Conservation (phyloP, 306 rosid species). For the Dryas alaskensis region DNA sequence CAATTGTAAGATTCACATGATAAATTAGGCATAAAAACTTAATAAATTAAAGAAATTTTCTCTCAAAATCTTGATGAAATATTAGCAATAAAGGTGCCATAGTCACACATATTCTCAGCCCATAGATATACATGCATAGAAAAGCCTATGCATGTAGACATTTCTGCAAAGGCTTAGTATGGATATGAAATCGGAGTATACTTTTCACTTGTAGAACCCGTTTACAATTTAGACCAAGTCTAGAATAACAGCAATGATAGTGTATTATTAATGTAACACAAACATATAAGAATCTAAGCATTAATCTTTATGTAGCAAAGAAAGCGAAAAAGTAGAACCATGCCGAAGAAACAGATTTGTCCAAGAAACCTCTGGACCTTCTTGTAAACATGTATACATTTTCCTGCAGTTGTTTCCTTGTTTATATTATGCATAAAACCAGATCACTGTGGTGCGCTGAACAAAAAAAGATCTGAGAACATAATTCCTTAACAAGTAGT, state of each 20-base stretch:
- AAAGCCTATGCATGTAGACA: neutral
- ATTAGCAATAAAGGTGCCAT: neutral
- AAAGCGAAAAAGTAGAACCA: neutral
- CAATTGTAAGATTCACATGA: constrained; percentile 19
- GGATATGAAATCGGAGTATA: neutral
- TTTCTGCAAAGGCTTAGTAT: neutral
- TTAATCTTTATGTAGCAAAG: neutral
- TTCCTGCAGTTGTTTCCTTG: too few relatives aligned
- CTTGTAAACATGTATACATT: too few relatives aligned
- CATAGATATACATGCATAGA: neutral
- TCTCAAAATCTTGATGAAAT: neutral
- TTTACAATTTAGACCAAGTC: neutral
- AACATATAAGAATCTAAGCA: neutral
- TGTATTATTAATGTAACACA: neutral
- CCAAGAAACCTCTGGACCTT: neutral
- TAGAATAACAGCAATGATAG: neutral
- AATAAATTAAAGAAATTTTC: constrained; percentile 6
- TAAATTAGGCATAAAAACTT: constrained; percentile 9
- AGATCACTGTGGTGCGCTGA: neutral
- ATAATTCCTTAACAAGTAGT: neutral
- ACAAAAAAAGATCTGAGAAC: neutral
- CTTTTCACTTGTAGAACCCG: neutral
- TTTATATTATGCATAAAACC: neutral
- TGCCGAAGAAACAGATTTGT: neutral
- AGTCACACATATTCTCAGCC: neutral